Evolutionary conservation across 2,329 filamentous ascomycete genomes (phyloP), one percentile per base, ranked within the genome.

Genomic region (Colletotrichum destructivum): DNA sequence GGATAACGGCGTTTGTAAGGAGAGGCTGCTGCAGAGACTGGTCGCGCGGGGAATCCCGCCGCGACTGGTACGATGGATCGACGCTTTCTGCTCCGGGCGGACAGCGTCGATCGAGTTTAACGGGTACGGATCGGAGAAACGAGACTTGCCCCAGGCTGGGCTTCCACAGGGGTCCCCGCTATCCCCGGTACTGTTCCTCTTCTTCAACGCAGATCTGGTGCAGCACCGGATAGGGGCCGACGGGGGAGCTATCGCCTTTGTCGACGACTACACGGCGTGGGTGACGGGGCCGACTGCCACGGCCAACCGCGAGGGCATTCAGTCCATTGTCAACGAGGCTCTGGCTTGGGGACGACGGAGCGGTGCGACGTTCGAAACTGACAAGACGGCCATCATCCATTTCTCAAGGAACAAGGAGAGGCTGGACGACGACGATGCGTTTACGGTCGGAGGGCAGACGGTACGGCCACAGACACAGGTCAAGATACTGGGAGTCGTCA

Each of bases 151-250:
- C 23, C 72, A 79, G 54, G 73, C 75, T 1, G 75, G 80, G 35
- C 62, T 80, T 21, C 77, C 76, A 9, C 74, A 81, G 72, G 79
- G 79, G 4, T 83, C 79, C 3, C 79, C 78, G 8, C 72, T 84
- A 8, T 84, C 79, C 9, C 79, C 75, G 16, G 78, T 81, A 23
- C 72, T 82, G 18, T 83, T 81, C 69, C 77, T 82, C 5, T 80
- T 80, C 72, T 78, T 77, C 51, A 77, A 76, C 65, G 73, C 73
- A 2, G 72, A 75, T 59, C 59, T 76, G 16, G 75, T 82, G 12
- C 69, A 81, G 66, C 62, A 69, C 61, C 71, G 72, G 60, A 80
- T 82, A 52, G 64, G 77, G 52, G 66, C 66, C 44, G 59, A 77
- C 35, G 74, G 75, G 62, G 78, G 77, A 62, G 74, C 75, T 0